A percentile compares a stretch with the other conserved stretches of the same genome.
phyloP scores from a whole-genome alignment of 306 rosid species.

The Gleditsia sinensis region DNA sequence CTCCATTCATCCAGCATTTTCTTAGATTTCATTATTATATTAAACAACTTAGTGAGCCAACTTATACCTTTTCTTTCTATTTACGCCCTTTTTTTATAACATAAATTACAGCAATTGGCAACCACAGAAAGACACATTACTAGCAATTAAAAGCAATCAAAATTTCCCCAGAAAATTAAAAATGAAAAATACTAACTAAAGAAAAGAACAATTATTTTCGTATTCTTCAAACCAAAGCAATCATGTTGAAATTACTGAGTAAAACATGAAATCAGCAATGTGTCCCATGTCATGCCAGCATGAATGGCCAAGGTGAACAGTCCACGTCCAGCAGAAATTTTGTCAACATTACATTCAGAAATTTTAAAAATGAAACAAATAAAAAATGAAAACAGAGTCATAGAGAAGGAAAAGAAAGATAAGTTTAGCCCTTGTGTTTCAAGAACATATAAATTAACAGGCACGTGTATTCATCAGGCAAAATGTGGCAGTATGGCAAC shows the following conservation, averaged over 20 bases:
- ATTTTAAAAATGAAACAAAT: background rate
- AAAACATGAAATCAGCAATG: background rate
- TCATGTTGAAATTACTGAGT: background rate
- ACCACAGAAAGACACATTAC: background rate
- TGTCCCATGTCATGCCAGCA: background rate
- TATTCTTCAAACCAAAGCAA: background rate
- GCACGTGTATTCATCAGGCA: background rate
- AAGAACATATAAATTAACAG: background rate
- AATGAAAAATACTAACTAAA: no score
- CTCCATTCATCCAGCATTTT: no score
- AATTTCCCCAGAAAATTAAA: background rate
- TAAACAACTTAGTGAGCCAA: no score
- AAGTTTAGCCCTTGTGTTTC: background rate
- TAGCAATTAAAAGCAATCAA: background rate
- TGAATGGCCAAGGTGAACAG: background rate
- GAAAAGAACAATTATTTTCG: background rate
- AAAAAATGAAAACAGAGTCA: background rate
- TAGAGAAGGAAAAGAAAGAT: background rate
- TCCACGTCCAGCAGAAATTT: background rate
- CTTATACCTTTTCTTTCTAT: no score
- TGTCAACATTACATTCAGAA: background rate
- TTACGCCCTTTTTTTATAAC: no score
- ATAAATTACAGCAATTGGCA: background rate
- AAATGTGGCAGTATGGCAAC: background rate
- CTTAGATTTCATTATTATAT: no score